Evolutionary conservation across 805 yeast species (phyloP).

Genomic region (Pichia cephalocereana): DNA sequence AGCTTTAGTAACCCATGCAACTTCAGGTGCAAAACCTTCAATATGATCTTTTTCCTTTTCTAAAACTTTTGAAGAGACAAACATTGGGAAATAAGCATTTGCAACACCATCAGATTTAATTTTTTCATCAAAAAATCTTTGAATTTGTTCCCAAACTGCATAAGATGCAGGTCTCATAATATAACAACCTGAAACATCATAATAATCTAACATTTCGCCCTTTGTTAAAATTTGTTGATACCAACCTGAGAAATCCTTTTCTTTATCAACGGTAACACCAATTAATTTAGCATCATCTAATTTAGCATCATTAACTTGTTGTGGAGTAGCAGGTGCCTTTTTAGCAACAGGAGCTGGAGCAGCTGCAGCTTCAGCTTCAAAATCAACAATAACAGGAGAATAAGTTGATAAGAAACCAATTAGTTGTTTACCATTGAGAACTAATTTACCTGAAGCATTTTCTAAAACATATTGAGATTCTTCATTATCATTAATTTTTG

Average conservation of each 20-base stretch:
- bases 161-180: slow-evolving; percentile 95
- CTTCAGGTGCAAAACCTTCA: slow-evolving; percentile 99
- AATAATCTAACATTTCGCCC: slow-evolving; percentile 97
- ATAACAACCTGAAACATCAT: slow-evolving; percentile 98
- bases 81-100: slow-evolving; percentile 98
- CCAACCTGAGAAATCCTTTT: slow-evolving; percentile 92
- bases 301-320: slow-evolving; percentile 36
- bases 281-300: slow-evolving; percentile 82
- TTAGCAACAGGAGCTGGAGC: slow-evolving; percentile 25
- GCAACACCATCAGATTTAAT: slow-evolving; percentile 87
- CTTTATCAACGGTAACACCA: slow-evolving; percentile 93
- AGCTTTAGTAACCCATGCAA: slow-evolving; percentile 98
- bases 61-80: slow-evolving; percentile 83
- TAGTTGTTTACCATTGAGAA: slow-evolving; percentile 38
- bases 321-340: slow-evolving; percentile 29
- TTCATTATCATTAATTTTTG: slow-evolving; percentile 34
- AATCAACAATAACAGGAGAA: slow-evolving; percentile 47
- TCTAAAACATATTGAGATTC: slow-evolving; percentile 33
- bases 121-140: slow-evolving; percentile 68
- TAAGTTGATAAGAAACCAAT: slow-evolving; percentile 42
- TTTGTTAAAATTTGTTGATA: slow-evolving; percentile 92
- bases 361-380: slow-evolving; percentile 34
- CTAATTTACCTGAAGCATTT: slow-evolving; percentile 44
- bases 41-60: slow-evolving; percentile 98
- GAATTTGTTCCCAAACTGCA: slow-evolving; percentile 90